These are phyloP conservation scores for Umbelopsis sp. DNA, from an alignment of 192 early-diverging fungal species.

Conservation along the genomic window DNA sequence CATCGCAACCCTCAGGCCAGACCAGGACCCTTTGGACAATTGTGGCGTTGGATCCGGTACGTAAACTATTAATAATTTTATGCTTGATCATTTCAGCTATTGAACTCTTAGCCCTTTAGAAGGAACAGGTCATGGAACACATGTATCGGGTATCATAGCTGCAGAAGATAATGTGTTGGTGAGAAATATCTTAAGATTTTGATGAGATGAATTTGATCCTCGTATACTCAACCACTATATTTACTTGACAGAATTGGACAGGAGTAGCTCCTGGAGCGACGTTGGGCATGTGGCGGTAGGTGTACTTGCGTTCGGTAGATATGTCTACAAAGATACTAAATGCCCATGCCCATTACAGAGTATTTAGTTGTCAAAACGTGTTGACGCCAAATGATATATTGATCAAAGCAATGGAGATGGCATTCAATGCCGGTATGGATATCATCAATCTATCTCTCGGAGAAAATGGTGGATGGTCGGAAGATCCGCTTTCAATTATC, in stretches of 20 bases:
- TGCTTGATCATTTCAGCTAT: not conserved
- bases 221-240: not conserved
- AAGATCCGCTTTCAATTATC: slow-evolving; percentile 60
- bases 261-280: slow-evolving; percentile 73
- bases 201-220: slow-evolving; percentile 8
- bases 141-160: slow-evolving; percentile 63
- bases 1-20: slow-evolving; percentile 28
- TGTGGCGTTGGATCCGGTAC: slow-evolving; percentile 42
- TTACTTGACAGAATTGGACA: slow-evolving; percentile 40
- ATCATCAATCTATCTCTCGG: slow-evolving; percentile 88
- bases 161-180: slow-evolving; percentile 36
- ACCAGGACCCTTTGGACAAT: slow-evolving; percentile 52
- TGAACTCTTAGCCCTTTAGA: not conserved
- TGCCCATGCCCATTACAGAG: slow-evolving; percentile 20
- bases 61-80: not conserved
- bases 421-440: slow-evolving; percentile 64
- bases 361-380: slow-evolving; percentile 76
- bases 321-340: not conserved
- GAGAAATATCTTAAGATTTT: slow-evolving; percentile 9
- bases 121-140: slow-evolving; percentile 63
- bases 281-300: slow-evolving; percentile 72
- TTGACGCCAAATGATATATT: slow-evolving; percentile 71
- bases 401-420: slow-evolving; percentile 75
- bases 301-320: too few species aligned
- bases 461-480: slow-evolving; percentile 62